Evolutionary conservation across 1,284 basidiomycete genomes (phyloP).

Genomic region (Malassezia cuniculi): DNA sequence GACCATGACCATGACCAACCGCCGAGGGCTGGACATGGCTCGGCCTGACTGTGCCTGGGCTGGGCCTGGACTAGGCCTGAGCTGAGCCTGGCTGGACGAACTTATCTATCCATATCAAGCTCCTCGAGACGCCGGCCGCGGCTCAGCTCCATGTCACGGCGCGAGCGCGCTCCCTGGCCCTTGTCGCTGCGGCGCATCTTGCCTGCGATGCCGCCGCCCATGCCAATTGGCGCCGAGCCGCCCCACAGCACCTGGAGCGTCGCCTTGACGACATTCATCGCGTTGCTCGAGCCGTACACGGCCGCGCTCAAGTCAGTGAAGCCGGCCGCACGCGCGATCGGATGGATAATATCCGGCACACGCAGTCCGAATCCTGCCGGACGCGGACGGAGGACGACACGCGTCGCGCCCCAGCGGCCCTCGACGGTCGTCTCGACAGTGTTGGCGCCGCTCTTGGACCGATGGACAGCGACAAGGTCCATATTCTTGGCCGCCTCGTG

Average conservation of each 20-base stretch:
- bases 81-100: neutral
- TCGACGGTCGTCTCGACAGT: constrained; percentile 75
- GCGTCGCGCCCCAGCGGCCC: constrained; percentile 72
- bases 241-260: constrained; percentile 44
- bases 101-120: constrained; percentile 15
- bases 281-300: constrained; percentile 81
- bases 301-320: constrained; percentile 88
- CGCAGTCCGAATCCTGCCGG: constrained; percentile 79
- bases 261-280: constrained; percentile 53
- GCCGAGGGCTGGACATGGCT: too few relatives aligned
- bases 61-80: constrained; percentile 4
- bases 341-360: constrained; percentile 75
- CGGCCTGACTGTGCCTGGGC: neutral
- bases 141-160: constrained; percentile 28
- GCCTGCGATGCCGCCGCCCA: constrained; percentile 41
- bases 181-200: constrained; percentile 35
- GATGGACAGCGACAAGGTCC: constrained; percentile 59
- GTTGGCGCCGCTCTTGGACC: constrained; percentile 47
- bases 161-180: constrained; percentile 32
- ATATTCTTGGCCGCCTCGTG: constrained; percentile 67
- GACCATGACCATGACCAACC: too few relatives aligned
- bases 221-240: constrained; percentile 30
- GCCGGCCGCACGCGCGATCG: constrained; percentile 75
- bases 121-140: constrained; percentile 32
- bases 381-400: constrained; percentile 68